Evolutionary conservation across 1,284 basidiomycete genomes (phyloP).

Genomic region (Ceratobasidium sp.): DNA sequence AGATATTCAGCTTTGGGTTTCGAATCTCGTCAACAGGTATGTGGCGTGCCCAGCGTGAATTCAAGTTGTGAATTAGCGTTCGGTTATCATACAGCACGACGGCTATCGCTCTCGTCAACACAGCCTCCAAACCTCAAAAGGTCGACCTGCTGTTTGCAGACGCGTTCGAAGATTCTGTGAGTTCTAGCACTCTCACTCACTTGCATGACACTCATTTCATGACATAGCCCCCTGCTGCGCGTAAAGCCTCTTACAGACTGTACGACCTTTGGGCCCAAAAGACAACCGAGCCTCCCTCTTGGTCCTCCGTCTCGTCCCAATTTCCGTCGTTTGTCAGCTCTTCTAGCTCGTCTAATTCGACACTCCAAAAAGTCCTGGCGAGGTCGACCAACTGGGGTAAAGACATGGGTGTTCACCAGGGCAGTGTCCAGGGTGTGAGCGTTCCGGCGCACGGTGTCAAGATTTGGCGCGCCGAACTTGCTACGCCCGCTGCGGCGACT

Average conservation of each 20-base stretch:
- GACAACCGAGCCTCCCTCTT: constrained; percentile 24
- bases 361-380: constrained; percentile 18
- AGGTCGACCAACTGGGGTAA: constrained; percentile 50
- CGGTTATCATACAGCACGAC: constrained; percentile 20
- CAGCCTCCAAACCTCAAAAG: constrained; percentile 49
- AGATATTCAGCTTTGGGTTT: constrained; percentile 40
- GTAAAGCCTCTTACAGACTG: constrained; percentile 48
- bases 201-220: neutral
- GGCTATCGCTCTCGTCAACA: constrained; percentile 53
- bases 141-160: constrained; percentile 50
- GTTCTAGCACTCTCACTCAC: constrained; percentile 6
- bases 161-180: constrained; percentile 51
- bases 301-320: constrained; percentile 24
- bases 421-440: constrained; percentile 45
- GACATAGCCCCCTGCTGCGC: constrained; percentile 46
- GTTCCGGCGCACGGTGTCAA: constrained; percentile 49
- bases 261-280: constrained; percentile 55
- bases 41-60: neutral
- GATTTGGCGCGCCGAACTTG: constrained; percentile 44
- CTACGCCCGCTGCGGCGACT: constrained; percentile 1
- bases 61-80: neutral
- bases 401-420: constrained; percentile 47
- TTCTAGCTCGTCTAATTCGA: neutral
- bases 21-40: constrained; percentile 37
- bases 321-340: constrained; percentile 22